Evolutionary conservation across 2,329 filamentous ascomycete species (phyloP).

Genomic region (Pestalotiopsis sp.): DNA sequence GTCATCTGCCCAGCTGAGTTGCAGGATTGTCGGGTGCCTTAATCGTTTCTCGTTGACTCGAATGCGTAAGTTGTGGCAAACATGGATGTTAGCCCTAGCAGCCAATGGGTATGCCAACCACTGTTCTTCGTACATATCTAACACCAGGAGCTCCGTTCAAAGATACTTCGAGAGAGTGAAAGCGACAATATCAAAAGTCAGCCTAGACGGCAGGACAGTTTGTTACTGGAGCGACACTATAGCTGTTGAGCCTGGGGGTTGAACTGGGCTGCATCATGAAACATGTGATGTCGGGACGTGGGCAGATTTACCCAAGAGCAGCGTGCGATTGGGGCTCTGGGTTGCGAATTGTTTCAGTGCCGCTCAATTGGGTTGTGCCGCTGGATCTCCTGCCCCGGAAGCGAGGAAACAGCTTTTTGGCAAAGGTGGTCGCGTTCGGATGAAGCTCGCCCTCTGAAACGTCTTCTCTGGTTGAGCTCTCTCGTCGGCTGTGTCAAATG

Average conservation of each 20-base stretch:
- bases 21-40: too few relatives aligned
- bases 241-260: not conserved
- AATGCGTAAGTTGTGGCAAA: too few relatives aligned
- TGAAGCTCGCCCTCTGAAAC: slow-evolving; percentile 7
- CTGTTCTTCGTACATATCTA: too few relatives aligned
- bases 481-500: slow-evolving; percentile 6
- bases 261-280: slow-evolving; percentile 4
- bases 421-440: not conserved
- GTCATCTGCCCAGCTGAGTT: too few relatives aligned
- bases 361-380: not conserved
- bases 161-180: too few relatives aligned
- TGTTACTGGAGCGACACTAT: not conserved
- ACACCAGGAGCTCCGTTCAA: too few relatives aligned
- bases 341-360: not conserved
- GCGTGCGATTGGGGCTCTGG: not conserved
- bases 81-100: too few relatives aligned
- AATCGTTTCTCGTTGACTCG: too few relatives aligned
- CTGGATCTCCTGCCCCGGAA: not conserved
- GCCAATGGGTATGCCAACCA: too few relatives aligned
- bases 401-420: not conserved
- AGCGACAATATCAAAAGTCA: too few relatives aligned
- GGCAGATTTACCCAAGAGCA: not conserved
- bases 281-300: slow-evolving; percentile 6
- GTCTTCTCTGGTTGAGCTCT: slow-evolving; percentile 1
- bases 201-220: not conserved